Evolutionary conservation across 2,329 filamentous ascomycete species (phyloP).

Genomic region (Neofusicoccum parvum): DNA sequence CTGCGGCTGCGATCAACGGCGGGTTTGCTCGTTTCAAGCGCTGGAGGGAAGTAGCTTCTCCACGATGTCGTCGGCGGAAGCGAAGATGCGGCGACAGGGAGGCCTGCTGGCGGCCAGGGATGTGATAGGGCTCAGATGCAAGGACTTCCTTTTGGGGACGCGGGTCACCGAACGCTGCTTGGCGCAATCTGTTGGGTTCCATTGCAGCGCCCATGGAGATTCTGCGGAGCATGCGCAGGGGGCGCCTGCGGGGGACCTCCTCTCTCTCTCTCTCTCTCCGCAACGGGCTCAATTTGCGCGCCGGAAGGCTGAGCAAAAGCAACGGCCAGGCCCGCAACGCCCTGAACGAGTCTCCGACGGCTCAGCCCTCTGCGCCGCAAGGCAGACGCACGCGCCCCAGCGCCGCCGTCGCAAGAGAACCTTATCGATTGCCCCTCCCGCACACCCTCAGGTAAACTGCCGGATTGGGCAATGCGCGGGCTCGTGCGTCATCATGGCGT

Average conservation of each 20-base stretch:
- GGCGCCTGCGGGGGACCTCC: not conserved
- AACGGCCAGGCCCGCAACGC: not conserved
- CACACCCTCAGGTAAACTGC: slow-evolving; percentile 3
- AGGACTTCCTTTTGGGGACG: slow-evolving; percentile 15
- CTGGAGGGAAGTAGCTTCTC: not conserved
- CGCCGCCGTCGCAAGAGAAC: not conserved
- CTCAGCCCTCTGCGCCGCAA: not conserved
- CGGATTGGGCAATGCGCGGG: not conserved
- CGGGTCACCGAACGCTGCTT: not conserved
- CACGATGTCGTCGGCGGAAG: not conserved
- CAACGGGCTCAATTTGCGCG: slow-evolving; percentile 12
- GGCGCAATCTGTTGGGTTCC: slow-evolving; percentile 17
- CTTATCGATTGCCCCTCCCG: slow-evolving; percentile 7
- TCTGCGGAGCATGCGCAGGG: slow-evolving; percentile 7
- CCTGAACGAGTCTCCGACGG: not conserved
- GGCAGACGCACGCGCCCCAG: not conserved
- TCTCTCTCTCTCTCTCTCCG: not conserved
- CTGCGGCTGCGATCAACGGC: not conserved
- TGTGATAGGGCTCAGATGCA: slow-evolving; percentile 17
- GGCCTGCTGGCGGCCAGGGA: not conserved
- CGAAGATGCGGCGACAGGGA: not conserved
- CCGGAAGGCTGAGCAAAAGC: not conserved
- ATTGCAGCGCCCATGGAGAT: slow-evolving; percentile 11
- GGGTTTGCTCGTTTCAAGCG: not conserved
- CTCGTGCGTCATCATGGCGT: slow-evolving; percentile 19